A percentile compares a stretch with the other conserved stretches of the same genome.
Evolutionary conservation across 2,329 filamentous ascomycete genomes (phyloP).

Genomic region (Paecilomyces dactylethromorphus): DNA sequence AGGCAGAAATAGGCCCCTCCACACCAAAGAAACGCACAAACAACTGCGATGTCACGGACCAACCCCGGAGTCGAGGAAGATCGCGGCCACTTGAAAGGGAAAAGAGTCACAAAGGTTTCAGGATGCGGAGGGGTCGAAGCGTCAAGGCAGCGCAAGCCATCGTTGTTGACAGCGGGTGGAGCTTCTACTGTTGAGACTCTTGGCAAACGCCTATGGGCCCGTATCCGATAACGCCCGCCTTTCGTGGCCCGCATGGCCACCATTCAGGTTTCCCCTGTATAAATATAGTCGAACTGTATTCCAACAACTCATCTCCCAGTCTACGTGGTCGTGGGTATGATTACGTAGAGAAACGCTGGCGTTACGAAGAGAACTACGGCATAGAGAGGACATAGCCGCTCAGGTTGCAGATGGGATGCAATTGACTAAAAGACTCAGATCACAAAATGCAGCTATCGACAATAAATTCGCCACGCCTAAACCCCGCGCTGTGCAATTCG

Average conservation of each 20-base stretch:
- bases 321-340: not conserved
- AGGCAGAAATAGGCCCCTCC: not conserved
- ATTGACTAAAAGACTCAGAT: not conserved
- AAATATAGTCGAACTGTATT: too few relatives aligned
- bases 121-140: not conserved
- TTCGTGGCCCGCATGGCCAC: not conserved
- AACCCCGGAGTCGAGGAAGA: not conserved
- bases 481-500: slow-evolving; percentile 39
- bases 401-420: not conserved
- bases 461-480: slow-evolving; percentile 27
- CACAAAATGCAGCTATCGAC: slow-evolving; percentile 1
- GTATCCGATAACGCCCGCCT: not conserved
- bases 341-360: not conserved
- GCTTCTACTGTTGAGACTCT: not conserved
- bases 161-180: slow-evolving; percentile 3
- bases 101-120: not conserved
- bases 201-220: not conserved
- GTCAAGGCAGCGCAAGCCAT: not conserved
- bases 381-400: not conserved
- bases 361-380: not conserved
- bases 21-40: not conserved
- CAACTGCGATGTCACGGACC: not conserved
- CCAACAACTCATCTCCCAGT: not conserved
- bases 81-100: not conserved
- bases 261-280: not conserved